Evolutionary conservation across 257 asterid species (phyloP), one percentile per base, ranked within the genome.

Genomic region (Fraxinus americana): DNA sequence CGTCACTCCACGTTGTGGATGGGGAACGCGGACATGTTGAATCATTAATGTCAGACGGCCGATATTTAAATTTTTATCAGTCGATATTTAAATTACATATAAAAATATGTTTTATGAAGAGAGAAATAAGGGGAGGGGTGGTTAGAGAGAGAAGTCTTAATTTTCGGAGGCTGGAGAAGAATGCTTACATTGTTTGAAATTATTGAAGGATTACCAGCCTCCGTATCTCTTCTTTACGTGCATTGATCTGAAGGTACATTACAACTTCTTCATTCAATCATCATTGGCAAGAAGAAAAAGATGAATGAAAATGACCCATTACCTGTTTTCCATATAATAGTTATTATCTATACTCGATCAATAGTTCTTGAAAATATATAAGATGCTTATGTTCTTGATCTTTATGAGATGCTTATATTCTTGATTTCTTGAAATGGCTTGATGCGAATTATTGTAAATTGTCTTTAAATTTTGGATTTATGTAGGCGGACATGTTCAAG

Each of bases 111-210:
- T 63, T 63, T 63, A 23, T 63, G 9, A 45, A 66, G 69, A 54
- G 75, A 75, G 76, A 84, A 77, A 83, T 67, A 75, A 82, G 72
- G 71, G 67, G 81, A 52, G 74, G 81, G 81, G 88, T 76, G n/a
- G 84, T 82, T 79, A 48, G 77, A 19, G 35, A 72, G 72, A 66
- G 36, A 16, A 67, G 80, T 71, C 91, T 83, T 69, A 75, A 88
- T 77, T 82, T 85, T 82, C 85, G 87, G 61, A 48, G 70, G 17
- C 57, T 75, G 83, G 72, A 75, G 78, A 77, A 82, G 83, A 88
- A 83, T 87, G 88, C 87, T 74, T 73, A 70, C 32, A 83, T 91
- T 88, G 78, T 83, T 85, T 78, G 78, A 88, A 85, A 85, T 67
- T 72, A 79, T 81, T 86, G 78, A 89, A 75, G 82, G 77, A 70